Evolutionary conservation across 352 stramenopile species (phyloP), one percentile per base, ranked within the genome.

Genomic region (Globisporangium megalacanthum): DNA sequence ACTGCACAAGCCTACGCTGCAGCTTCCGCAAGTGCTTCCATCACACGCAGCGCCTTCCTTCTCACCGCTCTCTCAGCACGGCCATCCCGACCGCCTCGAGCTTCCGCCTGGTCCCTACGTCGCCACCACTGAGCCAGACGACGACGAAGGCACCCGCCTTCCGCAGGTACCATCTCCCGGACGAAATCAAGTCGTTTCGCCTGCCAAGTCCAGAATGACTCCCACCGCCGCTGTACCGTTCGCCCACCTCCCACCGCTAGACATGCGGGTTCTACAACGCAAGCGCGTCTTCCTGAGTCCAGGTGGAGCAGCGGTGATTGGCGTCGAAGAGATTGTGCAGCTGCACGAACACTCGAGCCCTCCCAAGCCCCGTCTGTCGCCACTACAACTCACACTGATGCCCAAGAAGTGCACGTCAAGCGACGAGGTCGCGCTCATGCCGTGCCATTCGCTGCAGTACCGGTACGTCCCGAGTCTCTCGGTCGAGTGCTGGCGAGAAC

Each of bases 401-500:
- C 75, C 79, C 1, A 76, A 75, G 22, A 87, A 84, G 48, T 83
- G 76, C 42, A 48, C 71, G 20, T 33, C 44, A 9, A 51, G 66
- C 1, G 79, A 90, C 52, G 79, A 90, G 58, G 48, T 87, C 15
- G 75, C 79, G 20, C 70, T 90, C n/a, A 90, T 90, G 79, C 79
- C 79, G 2, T 90, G 79, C 46, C 72, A 88, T 64, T 77, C 75
- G 20, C 52, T 86, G 3, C 63, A 70, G 22, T 71, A 87, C 25
- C 72, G 79, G 5, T 71, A 63, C 15, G 63, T 68, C 15, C 59
- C 72, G 29, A 62, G 58, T 37, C 60, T 75, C 17, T 39, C 42
- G 25, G 66, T 60, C 17, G 79, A 90, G 57, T 56, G 58, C 19
- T 90, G 74, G 73, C 57, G 65, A 20, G 79, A 90, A 46, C 77